Base-by-base conservation (phyloP, 1,284 basidiomycete genomes). In the Cryptococcus depauperatus region DNA sequence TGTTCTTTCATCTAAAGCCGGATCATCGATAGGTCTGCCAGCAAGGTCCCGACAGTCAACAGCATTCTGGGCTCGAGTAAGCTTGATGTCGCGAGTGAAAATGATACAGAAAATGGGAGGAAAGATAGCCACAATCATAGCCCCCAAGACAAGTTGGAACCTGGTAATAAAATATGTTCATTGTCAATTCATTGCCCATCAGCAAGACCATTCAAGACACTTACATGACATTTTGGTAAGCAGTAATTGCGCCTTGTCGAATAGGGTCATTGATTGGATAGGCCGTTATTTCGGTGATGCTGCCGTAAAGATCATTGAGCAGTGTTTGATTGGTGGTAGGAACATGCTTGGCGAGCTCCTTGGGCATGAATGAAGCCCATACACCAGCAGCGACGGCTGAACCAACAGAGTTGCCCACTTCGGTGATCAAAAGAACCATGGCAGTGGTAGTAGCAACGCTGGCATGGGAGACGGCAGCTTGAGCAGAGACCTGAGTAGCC, bases 381-480 rank as follows among this genome's bases (percentile, higher is more conserved):
- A 66, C 46, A 4, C 50, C 56, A 1, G 64, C 52, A 13, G 69
- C 75, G 26, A 73, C 63, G 5, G 76, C 74, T 0, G 72, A 70
- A 8, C 76, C 76, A 34, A 76, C 69, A 9, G 71, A 71, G 47
- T 75, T 75, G 21, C 77, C 77, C 13, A 77, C 71, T 58, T 77
- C 77, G 28, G 75, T 74, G 37, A 75, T 69, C 30, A 91, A 76
- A 27, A 90, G 73, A 13, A 89, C 79, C 51, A 89, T 74, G 1
- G 88, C 87, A 4, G 84, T 90, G 43, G 83, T 83, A 54, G 83
- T 81, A 0, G 85, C 87, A 18, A 90, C 80, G 56, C 90, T 85
- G 23, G 72, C 66, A 61, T 86, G 85, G 0, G 80, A 73, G 2
- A 88, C 85, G 9, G 79, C 75, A 3, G 84, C 85, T 66, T 91